phyloP scores from a whole-genome alignment of 225 moss, liverwort and hornwort species.

The Lunularia cruciata region DNA sequence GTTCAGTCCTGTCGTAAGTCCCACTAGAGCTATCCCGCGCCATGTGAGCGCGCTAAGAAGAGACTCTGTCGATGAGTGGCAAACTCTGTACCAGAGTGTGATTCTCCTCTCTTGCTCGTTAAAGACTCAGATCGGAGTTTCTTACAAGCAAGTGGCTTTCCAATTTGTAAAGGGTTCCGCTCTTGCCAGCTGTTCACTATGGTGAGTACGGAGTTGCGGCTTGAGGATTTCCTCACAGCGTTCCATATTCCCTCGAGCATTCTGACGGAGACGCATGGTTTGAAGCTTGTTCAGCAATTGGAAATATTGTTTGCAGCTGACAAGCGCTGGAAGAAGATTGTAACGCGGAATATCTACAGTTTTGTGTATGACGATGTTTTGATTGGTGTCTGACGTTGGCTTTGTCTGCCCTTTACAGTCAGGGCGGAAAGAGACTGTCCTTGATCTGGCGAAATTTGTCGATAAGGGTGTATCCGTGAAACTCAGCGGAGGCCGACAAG shows the following conservation, averaged over 20 bases:
- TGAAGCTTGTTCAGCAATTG: neutral
- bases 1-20: too few relatives aligned
- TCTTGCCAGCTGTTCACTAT: conserved; percentile 3
- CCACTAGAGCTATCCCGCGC: too few relatives aligned
- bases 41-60: too few relatives aligned
- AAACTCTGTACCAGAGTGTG: too few relatives aligned
- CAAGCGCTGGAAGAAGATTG: neutral
- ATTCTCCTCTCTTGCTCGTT: neutral
- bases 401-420: conserved; percentile 45
- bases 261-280: neutral
- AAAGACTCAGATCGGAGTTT: neutral
- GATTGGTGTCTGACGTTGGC: neutral
- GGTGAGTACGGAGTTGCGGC: neutral
- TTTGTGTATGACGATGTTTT: neutral
- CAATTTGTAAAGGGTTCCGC: neutral
- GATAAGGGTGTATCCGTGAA: conserved; percentile 96
- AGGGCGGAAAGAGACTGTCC: conserved; percentile 90
- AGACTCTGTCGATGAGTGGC: too few relatives aligned
- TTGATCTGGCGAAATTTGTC: conserved; percentile 96
- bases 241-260: neutral
- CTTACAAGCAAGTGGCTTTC: neutral
- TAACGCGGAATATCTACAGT: neutral
- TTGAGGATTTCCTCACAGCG: neutral
- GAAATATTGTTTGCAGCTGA: neutral
- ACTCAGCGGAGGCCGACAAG: conserved; percentile 91